Evolutionary conservation across 2,329 filamentous ascomycete species (phyloP).

Genomic region (Epichloe typhina): DNA sequence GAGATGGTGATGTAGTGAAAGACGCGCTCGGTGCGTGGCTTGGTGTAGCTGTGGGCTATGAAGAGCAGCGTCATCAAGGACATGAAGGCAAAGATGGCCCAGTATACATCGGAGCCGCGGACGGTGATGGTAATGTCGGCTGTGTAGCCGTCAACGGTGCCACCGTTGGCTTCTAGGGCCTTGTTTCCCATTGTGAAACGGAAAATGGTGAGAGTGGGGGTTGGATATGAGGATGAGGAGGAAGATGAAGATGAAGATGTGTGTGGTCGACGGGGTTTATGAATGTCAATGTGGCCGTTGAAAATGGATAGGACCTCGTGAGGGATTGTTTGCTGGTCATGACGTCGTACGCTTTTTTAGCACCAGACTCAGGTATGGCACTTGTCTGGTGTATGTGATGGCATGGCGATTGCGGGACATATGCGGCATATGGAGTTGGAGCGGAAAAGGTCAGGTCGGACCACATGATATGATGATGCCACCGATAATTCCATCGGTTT

Average conservation of each 20-base stretch:
- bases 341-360: neutral
- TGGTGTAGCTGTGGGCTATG: constrained; percentile 36
- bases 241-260: too few relatives aligned
- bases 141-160: constrained; percentile 27
- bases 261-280: too few relatives aligned
- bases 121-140: constrained; percentile 45
- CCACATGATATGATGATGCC: too few relatives aligned
- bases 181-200: constrained; percentile 22
- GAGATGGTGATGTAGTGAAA: constrained; percentile 43
- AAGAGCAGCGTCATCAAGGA: constrained; percentile 37
- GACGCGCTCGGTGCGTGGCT: constrained; percentile 38
- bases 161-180: constrained; percentile 31
- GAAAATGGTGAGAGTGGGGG: too few relatives aligned
- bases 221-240: too few relatives aligned
- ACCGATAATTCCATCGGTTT: too few relatives aligned
- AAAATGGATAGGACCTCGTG: too few relatives aligned
- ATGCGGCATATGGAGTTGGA: too few relatives aligned
- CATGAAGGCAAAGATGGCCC: constrained; percentile 48
- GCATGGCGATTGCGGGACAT: too few relatives aligned
- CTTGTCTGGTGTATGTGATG: neutral
- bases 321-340: neutral
- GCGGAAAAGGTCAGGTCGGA: too few relatives aligned
- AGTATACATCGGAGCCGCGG: constrained; percentile 50
- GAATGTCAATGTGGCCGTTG: too few relatives aligned
- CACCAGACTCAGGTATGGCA: neutral